Conservation (phyloP, 106 monocot genomes). For the Apostasia ramifera region DNA sequence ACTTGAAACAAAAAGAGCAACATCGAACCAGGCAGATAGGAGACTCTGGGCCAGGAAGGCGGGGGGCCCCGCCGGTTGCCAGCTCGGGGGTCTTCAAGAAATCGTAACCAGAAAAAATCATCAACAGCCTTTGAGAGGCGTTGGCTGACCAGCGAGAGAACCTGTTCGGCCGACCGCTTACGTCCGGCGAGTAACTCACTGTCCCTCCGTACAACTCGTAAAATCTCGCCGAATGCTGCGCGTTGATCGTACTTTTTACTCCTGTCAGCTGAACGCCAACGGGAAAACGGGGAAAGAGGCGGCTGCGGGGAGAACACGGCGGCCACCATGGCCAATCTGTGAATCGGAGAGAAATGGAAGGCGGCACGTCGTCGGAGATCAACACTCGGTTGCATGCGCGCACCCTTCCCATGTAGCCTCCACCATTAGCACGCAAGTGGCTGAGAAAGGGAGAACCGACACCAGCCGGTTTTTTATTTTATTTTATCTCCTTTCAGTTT, state of each 20-base stretch:
- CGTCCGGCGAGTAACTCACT: constrained; percentile 23
- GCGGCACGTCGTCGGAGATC: too few relatives aligned
- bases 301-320: too few relatives aligned
- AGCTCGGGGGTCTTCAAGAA: constrained; percentile 25
- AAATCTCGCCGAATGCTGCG: constrained; percentile 12
- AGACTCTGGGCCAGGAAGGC: constrained; percentile 12
- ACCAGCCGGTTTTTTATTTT: too few relatives aligned
- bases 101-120: constrained; percentile 66
- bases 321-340: too few relatives aligned
- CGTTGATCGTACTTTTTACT: neutral
- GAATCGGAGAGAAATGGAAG: too few relatives aligned
- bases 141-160: constrained; percentile 2
- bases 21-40: constrained; percentile 37
- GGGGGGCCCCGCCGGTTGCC: neutral
- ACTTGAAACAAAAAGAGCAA: neutral
- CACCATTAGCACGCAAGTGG: too few relatives aligned
- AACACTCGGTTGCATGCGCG: too few relatives aligned
- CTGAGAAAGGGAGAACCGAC: too few relatives aligned
- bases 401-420: too few relatives aligned
- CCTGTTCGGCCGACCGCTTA: constrained; percentile 10
- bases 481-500: too few relatives aligned
- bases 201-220: constrained; percentile 32
- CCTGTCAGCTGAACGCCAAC: too few relatives aligned
- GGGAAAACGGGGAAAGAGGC: too few relatives aligned
- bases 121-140: constrained; percentile 23